Percentiles rank a stretch among this genome's conserved stretches.
Evolutionary conservation across 148 eudicot genomes (phyloP).

Genomic region (Amaranthus palmeri): DNA sequence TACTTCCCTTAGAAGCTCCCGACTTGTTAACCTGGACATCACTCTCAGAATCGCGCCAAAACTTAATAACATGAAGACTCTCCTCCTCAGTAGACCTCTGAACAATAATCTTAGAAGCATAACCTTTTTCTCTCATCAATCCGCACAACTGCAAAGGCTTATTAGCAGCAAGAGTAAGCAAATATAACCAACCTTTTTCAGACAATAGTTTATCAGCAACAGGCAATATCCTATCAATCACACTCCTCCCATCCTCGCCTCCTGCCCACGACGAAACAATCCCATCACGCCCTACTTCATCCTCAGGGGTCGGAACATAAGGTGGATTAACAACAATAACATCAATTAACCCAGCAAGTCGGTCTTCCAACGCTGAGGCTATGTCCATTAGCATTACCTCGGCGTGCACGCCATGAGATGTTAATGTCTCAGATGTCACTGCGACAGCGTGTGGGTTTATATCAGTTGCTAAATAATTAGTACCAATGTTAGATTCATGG

Average conservation of each 20-base stretch:
- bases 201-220: constrained; percentile 75
- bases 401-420: constrained; percentile 77
- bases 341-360: constrained; percentile 62
- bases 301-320: constrained; percentile 94
- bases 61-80: constrained; percentile 75
- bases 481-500: constrained; percentile 26
- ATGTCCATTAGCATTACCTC: constrained; percentile 66
- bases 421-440: constrained; percentile 60
- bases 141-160: constrained; percentile 71
- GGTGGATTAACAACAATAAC: constrained; percentile 93
- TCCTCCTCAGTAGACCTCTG: constrained; percentile 96
- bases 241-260: constrained; percentile 81
- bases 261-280: constrained; percentile 93
- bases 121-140: constrained; percentile 75
- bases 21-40: constrained; percentile 32
- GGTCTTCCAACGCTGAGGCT: constrained; percentile 62
- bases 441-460: constrained; percentile 64
- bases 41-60: constrained; percentile 73
- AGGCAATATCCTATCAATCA: constrained; percentile 79
- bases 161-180: constrained; percentile 70
- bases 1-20: constrained; percentile 21
- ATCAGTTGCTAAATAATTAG: constrained; percentile 77
- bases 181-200: constrained; percentile 75
- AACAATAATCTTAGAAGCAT: constrained; percentile 59
- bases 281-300: constrained; percentile 76